phyloP scores from a whole-genome alignment of 2,329 filamentous ascomycete species.

The Apiospora rasikravindrae region DNA sequence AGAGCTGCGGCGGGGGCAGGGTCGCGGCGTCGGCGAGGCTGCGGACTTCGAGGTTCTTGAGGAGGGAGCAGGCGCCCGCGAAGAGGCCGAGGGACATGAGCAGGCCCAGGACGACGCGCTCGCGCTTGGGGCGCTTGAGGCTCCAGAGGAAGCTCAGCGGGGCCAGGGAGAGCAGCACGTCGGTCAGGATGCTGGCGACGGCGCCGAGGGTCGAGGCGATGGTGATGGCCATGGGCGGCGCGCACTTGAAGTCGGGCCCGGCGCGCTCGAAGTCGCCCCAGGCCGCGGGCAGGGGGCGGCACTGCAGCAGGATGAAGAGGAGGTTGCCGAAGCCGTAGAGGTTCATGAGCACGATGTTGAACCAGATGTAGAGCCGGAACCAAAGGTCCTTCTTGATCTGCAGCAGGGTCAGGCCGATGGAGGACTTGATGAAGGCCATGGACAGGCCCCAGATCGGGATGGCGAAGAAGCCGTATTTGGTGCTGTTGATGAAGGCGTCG shows the following conservation, averaged over 20 bases:
- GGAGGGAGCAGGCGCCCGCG: not conserved
- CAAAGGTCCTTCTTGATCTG: not conserved
- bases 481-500: not conserved
- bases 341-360: slow-evolving; percentile 7
- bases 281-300: not conserved
- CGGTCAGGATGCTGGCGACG: slow-evolving; percentile 16
- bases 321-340: slow-evolving; percentile 18
- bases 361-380: slow-evolving; percentile 8
- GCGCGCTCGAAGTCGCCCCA: not conserved
- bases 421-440: slow-evolving; percentile 18
- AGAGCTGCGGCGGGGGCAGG: not conserved
- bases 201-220: not conserved
- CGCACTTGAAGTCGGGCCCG: not conserved
- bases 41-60: slow-evolving; percentile 13
- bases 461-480: slow-evolving; percentile 13
- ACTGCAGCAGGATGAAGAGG: slow-evolving; percentile 16
- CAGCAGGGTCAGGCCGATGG: slow-evolving; percentile 18
- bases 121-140: slow-evolving; percentile 1
- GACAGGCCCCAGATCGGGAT: slow-evolving; percentile 3
- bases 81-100: slow-evolving; percentile 17
- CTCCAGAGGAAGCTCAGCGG: slow-evolving; percentile 16
- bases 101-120: slow-evolving; percentile 3
- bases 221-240: not conserved
- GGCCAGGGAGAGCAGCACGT: slow-evolving; percentile 7
- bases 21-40: not conserved